A percentile compares a stretch with the other conserved stretches of the same genome.
Evolutionary conservation across 2,329 filamentous ascomycete species (phyloP).

Genomic region (Thelonectria blattea): DNA sequence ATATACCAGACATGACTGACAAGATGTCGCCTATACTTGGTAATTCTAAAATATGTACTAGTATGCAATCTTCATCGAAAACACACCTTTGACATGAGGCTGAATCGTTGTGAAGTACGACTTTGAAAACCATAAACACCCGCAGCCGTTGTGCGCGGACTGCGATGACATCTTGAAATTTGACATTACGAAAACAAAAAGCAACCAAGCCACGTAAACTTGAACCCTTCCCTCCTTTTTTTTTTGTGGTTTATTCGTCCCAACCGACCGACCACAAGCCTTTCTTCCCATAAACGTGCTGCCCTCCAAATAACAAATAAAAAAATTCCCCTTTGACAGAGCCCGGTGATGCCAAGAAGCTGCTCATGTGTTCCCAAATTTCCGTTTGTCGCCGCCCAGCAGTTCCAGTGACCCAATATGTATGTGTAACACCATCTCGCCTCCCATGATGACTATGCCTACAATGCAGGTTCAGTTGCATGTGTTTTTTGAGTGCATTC

Average conservation of each 20-base stretch:
- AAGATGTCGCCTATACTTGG: conserved; percentile 9
- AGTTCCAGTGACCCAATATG: conserved; percentile 13
- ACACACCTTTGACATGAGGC: no score
- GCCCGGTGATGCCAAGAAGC: conserved; percentile 1
- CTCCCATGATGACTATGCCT: conserved; percentile 8
- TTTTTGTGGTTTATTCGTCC: conserved; percentile 9
- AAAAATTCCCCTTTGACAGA: no score
- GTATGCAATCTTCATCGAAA: neutral
- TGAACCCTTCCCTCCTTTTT: conserved; percentile 14
- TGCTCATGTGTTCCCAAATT: conserved; percentile 3
- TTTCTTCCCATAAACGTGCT: no score
- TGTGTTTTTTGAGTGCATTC: no score
- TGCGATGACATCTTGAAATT: conserved; percentile 15
- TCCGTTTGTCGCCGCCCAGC: conserved; percentile 6
- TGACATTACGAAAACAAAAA: conserved; percentile 19
- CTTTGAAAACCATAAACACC: conserved; percentile 1
- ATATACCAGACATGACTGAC: neutral
- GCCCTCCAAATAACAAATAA: no score
- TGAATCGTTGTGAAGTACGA: no score
- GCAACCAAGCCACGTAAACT: conserved; percentile 6
- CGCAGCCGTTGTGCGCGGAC: conserved; percentile 1
- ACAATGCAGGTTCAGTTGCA: neutral
- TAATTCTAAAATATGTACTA: conserved; percentile 14
- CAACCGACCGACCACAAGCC: neutral
- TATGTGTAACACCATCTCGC: conserved; percentile 9